Evolutionary conservation across 257 asterid species (phyloP).

Genomic region (Paulownia fortunei): DNA sequence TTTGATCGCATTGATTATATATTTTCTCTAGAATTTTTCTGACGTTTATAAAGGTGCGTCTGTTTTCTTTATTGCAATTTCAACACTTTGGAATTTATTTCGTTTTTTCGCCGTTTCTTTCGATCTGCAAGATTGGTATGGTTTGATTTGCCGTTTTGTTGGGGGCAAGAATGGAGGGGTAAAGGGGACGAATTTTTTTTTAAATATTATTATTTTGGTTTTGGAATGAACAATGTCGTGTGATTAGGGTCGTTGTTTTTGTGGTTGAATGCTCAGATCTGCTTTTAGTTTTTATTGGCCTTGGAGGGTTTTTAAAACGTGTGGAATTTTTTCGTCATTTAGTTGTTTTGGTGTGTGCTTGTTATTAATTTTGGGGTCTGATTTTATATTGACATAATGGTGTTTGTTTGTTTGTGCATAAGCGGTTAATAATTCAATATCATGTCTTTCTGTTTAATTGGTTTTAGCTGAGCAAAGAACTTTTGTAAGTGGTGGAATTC

Average conservation of each 20-base stretch:
- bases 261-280: constrained; percentile 53
- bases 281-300: constrained; percentile 27
- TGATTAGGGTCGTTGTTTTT: constrained; percentile 29
- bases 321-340: neutral
- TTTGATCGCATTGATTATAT: constrained; percentile 28
- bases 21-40: neutral
- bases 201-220: neutral
- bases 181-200: constrained; percentile 10
- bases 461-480: constrained; percentile 4
- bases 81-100: neutral
- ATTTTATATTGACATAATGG: constrained; percentile 2
- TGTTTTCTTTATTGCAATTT: neutral
- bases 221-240: constrained; percentile 24
- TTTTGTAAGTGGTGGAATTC: constrained; percentile 17
- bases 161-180: neutral
- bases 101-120: neutral
- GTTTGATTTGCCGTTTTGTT: neutral
- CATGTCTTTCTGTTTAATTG: neutral
- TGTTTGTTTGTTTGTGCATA: constrained; percentile 31
- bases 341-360: constrained; percentile 1
- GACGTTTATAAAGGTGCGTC: constrained; percentile 34
- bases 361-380: neutral
- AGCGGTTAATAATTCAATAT: neutral
- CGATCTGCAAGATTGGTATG: constrained; percentile 42
- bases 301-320: constrained; percentile 3